These are phyloP conservation scores for Xylaria scruposa DNA, from an alignment of 495 filamentous ascomycete species.

Conservation along the genomic window DNA sequence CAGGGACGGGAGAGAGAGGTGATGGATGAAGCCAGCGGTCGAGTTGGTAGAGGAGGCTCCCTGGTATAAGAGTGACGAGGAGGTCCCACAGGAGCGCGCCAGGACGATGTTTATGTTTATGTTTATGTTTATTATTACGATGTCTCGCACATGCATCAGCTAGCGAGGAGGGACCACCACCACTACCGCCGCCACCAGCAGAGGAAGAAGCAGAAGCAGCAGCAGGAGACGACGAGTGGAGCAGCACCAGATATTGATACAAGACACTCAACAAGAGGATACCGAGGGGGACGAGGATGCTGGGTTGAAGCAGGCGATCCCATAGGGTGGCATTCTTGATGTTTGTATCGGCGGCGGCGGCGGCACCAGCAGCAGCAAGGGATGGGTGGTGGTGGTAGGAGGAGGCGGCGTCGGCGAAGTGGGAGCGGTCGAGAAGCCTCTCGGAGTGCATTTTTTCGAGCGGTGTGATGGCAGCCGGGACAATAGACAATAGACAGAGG, in stretches of 20 bases:
- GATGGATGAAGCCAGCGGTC: constrained; percentile 54
- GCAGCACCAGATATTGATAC: constrained; percentile 49
- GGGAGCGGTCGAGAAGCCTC: constrained; percentile 31
- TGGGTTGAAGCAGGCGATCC: constrained; percentile 43
- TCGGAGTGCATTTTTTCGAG: constrained; percentile 21
- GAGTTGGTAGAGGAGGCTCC: constrained; percentile 63
- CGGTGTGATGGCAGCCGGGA: no score
- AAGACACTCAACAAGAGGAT: constrained; percentile 50
- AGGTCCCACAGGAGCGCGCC: constrained; percentile 66
- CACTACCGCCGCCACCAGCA: no score
- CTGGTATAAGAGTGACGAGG: constrained; percentile 66
- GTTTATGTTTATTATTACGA: not conserved
- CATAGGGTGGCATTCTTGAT: constrained; percentile 26
- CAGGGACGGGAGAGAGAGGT: constrained; percentile 39
- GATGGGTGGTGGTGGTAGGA: constrained; percentile 8
- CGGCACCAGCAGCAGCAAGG: constrained; percentile 13
- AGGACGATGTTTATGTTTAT: constrained; percentile 44
- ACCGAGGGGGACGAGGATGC: constrained; percentile 45
- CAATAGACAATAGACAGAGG: no score
- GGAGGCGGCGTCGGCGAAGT: constrained; percentile 19
- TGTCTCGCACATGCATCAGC: no score
- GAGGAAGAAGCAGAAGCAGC: no score
- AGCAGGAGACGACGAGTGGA: constrained; percentile 21
- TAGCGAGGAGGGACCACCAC: no score
- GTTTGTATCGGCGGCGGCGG: not conserved